phyloP scores from a whole-genome alignment of 176 grass and related monocot species.

The Tillandsia fasciculata region DNA sequence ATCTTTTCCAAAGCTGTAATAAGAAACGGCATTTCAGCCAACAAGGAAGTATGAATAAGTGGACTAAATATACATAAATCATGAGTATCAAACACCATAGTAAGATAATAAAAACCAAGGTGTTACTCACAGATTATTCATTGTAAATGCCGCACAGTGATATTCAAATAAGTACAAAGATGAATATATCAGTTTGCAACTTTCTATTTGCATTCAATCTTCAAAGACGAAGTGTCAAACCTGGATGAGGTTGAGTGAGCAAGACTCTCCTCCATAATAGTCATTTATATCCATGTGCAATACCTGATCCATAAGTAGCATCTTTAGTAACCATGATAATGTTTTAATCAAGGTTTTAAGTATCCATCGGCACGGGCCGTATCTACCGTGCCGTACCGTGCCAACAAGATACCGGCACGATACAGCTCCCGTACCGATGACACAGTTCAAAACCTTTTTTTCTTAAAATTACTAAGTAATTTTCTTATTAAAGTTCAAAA shows the following conservation, averaged over 20 bases:
- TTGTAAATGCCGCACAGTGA: neutral
- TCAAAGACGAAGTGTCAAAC: slow-evolving; percentile 1
- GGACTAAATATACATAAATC: neutral
- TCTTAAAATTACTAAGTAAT: no score
- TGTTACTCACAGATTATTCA: neutral
- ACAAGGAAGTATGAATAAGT: neutral
- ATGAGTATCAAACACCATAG: neutral
- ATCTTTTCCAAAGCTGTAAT: slow-evolving; percentile 80
- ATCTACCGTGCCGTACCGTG: no score
- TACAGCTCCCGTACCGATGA: no score
- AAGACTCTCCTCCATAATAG: slow-evolving; percentile 79
- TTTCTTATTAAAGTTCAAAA: no score
- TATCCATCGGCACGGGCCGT: no score
- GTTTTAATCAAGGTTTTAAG: no score
- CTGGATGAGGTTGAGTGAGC: slow-evolving; percentile 78
- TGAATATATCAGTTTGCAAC: no score
- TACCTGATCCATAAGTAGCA: slow-evolving; percentile 31
- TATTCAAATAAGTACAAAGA: no score
- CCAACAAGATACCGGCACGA: no score
- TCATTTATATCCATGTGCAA: slow-evolving; percentile 94
- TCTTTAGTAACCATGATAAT: neutral
- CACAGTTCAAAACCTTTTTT: no score
- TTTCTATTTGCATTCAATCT: no score
- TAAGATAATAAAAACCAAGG: neutral
- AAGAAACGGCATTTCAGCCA: slow-evolving; percentile 1